These are phyloP conservation scores for Gracilaria vermiculophylla DNA, from an alignment of 23 red algal species.

Conservation along the genomic window DNA sequence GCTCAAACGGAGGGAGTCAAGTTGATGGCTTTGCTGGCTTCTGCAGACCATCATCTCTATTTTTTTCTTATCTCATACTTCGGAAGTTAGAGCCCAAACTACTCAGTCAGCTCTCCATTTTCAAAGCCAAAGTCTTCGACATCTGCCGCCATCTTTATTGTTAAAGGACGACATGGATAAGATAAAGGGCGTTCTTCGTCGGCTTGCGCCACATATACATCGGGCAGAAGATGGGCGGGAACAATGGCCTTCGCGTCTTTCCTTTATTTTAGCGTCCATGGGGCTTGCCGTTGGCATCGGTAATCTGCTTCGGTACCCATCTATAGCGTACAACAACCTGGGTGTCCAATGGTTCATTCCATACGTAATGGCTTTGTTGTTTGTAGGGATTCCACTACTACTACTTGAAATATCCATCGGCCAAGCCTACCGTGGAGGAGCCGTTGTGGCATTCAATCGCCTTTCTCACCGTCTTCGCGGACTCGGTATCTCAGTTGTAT, in stretches of 20 bases:
- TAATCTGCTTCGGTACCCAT: slow-evolving; percentile 9
- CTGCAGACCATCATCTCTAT: too few species aligned
- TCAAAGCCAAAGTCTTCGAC: not conserved
- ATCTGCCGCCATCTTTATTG: not conserved
- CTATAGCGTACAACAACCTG: not conserved
- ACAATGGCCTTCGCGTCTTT: not conserved
- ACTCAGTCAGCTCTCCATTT: too few species aligned
- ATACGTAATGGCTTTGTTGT: not conserved
- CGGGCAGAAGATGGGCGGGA: slow-evolving; percentile 2
- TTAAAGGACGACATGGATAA: not conserved
- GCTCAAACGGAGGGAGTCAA: too few species aligned
- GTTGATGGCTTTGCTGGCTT: too few species aligned
- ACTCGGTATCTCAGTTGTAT: not conserved
- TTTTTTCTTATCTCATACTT: too few species aligned
- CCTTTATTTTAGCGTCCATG: slow-evolving; percentile 14
- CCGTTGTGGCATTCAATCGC: not conserved
- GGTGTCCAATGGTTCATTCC: slow-evolving; percentile 17
- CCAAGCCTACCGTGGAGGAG: not conserved
- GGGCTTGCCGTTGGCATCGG: slow-evolving; percentile 6
- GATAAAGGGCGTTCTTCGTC: not conserved
- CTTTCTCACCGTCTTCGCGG: not conserved
- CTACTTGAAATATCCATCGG: slow-evolving; percentile 8
- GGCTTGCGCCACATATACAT: not conserved
- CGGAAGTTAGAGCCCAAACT: too few species aligned
- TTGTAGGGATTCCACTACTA: slow-evolving; percentile 6